Percentiles rank a stretch among this genome's conserved stretches.
Evolutionary conservation across 331 rosid species (phyloP).

Genomic region (Phaseolus coccineus): DNA sequence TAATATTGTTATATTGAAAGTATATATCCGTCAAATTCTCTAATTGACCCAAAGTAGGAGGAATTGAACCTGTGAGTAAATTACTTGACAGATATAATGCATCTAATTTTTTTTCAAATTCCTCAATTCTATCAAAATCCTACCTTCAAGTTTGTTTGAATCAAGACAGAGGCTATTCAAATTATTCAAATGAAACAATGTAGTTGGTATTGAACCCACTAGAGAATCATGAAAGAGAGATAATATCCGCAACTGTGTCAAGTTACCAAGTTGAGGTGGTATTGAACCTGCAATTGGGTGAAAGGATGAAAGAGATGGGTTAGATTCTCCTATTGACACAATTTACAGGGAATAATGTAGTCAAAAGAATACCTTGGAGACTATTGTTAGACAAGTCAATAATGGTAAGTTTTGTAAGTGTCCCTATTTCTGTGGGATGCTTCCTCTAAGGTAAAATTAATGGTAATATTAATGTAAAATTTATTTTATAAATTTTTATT

Average conservation of each 20-base stretch:
- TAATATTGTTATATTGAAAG: background rate
- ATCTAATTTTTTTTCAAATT: background rate
- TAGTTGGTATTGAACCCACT: background rate
- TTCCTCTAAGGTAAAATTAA: background rate
- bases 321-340: background rate
- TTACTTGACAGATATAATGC: background rate
- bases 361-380: background rate
- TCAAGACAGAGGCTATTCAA: fast-evolving
- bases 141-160: background rate
- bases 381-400: background rate
- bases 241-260: background rate
- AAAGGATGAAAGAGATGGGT: background rate
- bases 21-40: background rate
- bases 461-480: too few relatives aligned
- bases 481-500: too few relatives aligned
- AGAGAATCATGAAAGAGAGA: background rate
- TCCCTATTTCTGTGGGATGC: background rate
- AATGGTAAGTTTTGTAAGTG: background rate
- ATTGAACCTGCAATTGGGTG: background rate
- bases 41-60: background rate
- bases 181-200: background rate
- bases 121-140: background rate
- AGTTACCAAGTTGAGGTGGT: background rate
- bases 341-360: background rate
- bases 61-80: background rate